These are phyloP conservation scores for Chamaecrista fasciculata DNA, from an alignment of 306 rosid species.

Conservation along the genomic window DNA sequence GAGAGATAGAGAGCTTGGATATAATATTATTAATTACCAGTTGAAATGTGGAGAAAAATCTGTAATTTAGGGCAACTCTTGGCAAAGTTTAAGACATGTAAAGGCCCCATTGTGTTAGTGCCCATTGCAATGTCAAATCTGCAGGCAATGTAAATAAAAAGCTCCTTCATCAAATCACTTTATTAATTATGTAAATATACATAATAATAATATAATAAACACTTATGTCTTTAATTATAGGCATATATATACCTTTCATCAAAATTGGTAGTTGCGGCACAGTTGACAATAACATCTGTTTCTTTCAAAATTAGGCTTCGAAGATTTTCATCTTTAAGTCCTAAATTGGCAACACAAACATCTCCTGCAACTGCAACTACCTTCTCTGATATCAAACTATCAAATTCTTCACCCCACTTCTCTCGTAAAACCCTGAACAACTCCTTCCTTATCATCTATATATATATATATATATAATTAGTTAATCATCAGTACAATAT, in stretches of 20 bases:
- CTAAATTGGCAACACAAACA: conserved; percentile 24
- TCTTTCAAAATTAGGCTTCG: conserved; percentile 20
- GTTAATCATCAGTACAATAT: too few relatives aligned
- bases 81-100: conserved; percentile 39
- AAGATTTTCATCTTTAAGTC: conserved; percentile 30
- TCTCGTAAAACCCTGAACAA: neutral
- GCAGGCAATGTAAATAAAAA: neutral
- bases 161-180: too few relatives aligned
- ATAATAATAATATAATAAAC: too few relatives aligned
- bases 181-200: too few relatives aligned
- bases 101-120: conserved; percentile 38
- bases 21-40: too few relatives aligned
- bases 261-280: conserved; percentile 45
- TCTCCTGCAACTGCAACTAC: conserved; percentile 34
- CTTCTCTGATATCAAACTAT: conserved; percentile 23
- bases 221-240: too few relatives aligned
- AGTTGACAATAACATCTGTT: conserved; percentile 33
- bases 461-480: too few relatives aligned
- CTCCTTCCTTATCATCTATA: neutral
- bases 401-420: neutral
- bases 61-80: conserved; percentile 32
- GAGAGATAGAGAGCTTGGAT: too few relatives aligned
- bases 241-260: conserved; percentile 37
- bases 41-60: conserved; percentile 40
- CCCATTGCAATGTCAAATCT: conserved; percentile 41